Percentiles rank a stretch among this genome's conserved stretches.
phyloP scores from a whole-genome alignment of 331 rosid species.

The Rhamnella rubrinervis region DNA sequence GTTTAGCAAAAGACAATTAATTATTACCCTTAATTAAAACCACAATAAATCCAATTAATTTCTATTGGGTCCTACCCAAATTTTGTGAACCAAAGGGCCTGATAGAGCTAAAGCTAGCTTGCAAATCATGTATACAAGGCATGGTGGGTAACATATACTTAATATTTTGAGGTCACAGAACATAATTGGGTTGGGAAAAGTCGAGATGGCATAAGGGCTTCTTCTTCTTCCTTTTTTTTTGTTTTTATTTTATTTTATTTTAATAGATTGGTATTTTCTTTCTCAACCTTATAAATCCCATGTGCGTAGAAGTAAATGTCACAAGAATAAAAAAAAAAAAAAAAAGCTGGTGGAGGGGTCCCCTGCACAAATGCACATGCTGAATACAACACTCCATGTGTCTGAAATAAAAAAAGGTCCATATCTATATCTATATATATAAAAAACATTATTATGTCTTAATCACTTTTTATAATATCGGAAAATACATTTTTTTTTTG shows the following conservation, averaged over 20 bases:
- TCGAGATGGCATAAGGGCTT: not conserved
- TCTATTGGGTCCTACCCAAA: too few species aligned
- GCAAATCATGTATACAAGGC: not conserved
- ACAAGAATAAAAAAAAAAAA: not conserved
- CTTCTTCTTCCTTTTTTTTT: not conserved
- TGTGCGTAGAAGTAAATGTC: conserved; percentile 17
- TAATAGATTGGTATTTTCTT: too few species aligned
- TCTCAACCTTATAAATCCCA: too few species aligned
- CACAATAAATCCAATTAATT: too few species aligned
- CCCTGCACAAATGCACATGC: conserved; percentile 33
- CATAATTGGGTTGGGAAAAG: conserved; percentile 28
- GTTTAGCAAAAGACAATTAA: too few species aligned
- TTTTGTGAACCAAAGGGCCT: too few species aligned
- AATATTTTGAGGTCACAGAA: conserved; percentile 6
- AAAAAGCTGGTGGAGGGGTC: conserved; percentile 24
- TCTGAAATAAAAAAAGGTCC: conserved; percentile 22
- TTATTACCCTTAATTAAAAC: too few species aligned
- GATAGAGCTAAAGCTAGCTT: too few species aligned
- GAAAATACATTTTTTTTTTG: too few species aligned
- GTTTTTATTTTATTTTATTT: too few species aligned
- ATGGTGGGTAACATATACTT: conserved; percentile 13
- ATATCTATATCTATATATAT: not conserved
- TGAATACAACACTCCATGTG: conserved; percentile 22
- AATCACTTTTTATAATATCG: too few species aligned
- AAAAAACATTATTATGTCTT: too few species aligned